These are phyloP conservation scores for Podaxis pistillaris DNA, from an alignment of 768 basidiomycete species.

Conservation along the genomic window DNA sequence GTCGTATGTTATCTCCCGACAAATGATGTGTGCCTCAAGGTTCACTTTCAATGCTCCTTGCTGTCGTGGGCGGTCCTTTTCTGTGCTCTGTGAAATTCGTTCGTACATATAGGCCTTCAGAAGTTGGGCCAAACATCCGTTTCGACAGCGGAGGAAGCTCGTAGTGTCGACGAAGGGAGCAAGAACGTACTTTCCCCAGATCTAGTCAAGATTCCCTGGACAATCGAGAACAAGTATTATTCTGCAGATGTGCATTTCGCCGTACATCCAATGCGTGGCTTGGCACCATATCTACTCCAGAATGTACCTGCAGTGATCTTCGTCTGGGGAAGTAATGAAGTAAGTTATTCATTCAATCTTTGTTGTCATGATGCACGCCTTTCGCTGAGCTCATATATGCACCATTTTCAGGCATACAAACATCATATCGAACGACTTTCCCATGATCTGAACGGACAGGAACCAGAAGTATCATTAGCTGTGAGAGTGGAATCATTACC, in stretches of 20 bases:
- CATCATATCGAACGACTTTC: slow-evolving; percentile 52
- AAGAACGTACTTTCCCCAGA: slow-evolving; percentile 10
- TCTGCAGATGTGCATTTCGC: slow-evolving; percentile 73
- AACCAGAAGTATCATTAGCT: slow-evolving; percentile 73
- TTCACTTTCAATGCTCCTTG: slow-evolving; percentile 8
- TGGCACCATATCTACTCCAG: slow-evolving; percentile 38
- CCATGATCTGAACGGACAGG: slow-evolving; percentile 45
- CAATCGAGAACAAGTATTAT: slow-evolving; percentile 80
- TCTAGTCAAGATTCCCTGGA: slow-evolving; percentile 57
- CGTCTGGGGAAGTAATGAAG: slow-evolving; percentile 69
- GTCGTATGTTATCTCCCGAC: slow-evolving; percentile 24
- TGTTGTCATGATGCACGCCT: neutral
- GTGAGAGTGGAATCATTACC: slow-evolving; percentile 41
- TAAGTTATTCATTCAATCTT: slow-evolving; percentile 28
- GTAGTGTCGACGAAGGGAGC: neutral
- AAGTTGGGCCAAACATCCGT: neutral
- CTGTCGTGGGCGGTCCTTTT: slow-evolving; percentile 13
- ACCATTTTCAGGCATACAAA: slow-evolving; percentile 48
- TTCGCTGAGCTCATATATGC: slow-evolving; percentile 1
- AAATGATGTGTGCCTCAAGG: slow-evolving; percentile 11
- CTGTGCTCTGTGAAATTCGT: neutral
- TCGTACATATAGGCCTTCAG: slow-evolving; percentile 14
- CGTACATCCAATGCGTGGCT: slow-evolving; percentile 43
- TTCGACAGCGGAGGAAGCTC: slow-evolving; percentile 18
- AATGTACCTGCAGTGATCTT: slow-evolving; percentile 71